These are phyloP conservation scores for Panicum virgatum DNA, from an alignment of 202 grass and related monocot species.

Conservation along the genomic window DNA sequence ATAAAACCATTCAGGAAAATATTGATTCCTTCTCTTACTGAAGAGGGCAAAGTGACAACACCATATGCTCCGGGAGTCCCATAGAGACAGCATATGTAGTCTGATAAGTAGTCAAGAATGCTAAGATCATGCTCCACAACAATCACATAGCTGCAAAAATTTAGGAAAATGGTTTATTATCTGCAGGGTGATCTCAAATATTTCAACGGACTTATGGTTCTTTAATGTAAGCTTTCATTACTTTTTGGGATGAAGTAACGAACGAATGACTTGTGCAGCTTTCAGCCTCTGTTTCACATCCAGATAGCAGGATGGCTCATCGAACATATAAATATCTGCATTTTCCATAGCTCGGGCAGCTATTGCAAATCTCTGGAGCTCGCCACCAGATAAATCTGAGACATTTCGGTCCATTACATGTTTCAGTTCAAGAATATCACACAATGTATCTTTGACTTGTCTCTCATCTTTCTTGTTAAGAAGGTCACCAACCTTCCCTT, in stretches of 20 bases:
- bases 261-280: conserved; percentile 69
- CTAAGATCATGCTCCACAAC: conserved; percentile 75
- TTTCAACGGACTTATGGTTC: not conserved
- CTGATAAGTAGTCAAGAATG: conserved; percentile 69
- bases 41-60: conserved; percentile 84
- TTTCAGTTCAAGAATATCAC: conserved; percentile 70
- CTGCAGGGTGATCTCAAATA: not conserved
- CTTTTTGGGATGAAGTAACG: conserved; percentile 77
- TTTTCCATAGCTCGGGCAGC: conserved; percentile 70
- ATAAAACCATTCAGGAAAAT: conserved; percentile 84
- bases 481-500: conserved; percentile 70
- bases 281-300: conserved; percentile 85
- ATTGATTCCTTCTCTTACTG: conserved; percentile 90
- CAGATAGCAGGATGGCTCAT: conserved; percentile 87
- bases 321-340: conserved; percentile 82
- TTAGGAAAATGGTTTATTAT: not conserved
- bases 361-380: conserved; percentile 91
- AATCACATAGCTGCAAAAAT: conserved; percentile 77
- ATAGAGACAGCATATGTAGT: conserved; percentile 92
- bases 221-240: conserved; percentile 20
- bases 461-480: conserved; percentile 65
- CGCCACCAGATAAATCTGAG: conserved; percentile 83
- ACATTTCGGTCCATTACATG: conserved; percentile 74
- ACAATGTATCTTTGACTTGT: conserved; percentile 55
- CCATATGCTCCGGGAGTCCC: conserved; percentile 86